Percentiles rank a stretch among this genome's conserved stretches.
Evolutionary conservation across 164 flowering plant species (phyloP).

Genomic region (Cinnamomum chago): DNA sequence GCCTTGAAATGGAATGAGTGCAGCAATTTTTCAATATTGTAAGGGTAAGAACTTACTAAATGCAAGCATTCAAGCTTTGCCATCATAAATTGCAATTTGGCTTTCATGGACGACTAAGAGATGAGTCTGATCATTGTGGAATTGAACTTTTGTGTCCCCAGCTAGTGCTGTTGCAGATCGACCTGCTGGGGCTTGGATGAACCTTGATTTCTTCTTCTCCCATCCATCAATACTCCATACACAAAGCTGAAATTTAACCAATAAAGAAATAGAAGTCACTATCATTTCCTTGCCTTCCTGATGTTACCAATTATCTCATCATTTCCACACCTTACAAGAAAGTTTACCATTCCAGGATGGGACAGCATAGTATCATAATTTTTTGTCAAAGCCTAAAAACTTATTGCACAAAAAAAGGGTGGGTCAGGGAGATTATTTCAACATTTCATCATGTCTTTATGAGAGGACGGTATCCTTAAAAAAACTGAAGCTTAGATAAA

Average conservation of each 20-base stretch:
- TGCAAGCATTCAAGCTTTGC: constrained; percentile 57
- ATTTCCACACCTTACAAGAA: too few species aligned
- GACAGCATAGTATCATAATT: too few species aligned
- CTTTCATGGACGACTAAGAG: constrained; percentile 65
- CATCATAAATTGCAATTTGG: constrained; percentile 58
- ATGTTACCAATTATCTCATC: too few species aligned
- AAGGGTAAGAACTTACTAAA: constrained; percentile 32
- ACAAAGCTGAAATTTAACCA: background rate
- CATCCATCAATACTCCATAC: constrained; percentile 38
- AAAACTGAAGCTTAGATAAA: too few species aligned
- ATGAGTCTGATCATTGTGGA: constrained; percentile 64
- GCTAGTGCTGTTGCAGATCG: constrained; percentile 31
- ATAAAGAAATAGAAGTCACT: background rate
- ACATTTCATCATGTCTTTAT: too few species aligned
- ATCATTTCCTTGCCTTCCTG: too few species aligned
- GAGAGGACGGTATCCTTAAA: too few species aligned
- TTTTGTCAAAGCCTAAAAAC: too few species aligned
- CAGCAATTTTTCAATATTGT: background rate
- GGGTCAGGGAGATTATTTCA: too few species aligned
- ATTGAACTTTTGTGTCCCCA: constrained; percentile 69
- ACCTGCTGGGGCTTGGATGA: constrained; percentile 55
- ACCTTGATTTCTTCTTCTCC: constrained; percentile 59
- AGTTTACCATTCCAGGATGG: too few species aligned
- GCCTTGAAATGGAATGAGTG: background rate
- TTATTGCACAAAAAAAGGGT: too few species aligned